Evolutionary conservation across 768 basidiomycete genomes (phyloP).

Genomic region (Dentipellis sp.): DNA sequence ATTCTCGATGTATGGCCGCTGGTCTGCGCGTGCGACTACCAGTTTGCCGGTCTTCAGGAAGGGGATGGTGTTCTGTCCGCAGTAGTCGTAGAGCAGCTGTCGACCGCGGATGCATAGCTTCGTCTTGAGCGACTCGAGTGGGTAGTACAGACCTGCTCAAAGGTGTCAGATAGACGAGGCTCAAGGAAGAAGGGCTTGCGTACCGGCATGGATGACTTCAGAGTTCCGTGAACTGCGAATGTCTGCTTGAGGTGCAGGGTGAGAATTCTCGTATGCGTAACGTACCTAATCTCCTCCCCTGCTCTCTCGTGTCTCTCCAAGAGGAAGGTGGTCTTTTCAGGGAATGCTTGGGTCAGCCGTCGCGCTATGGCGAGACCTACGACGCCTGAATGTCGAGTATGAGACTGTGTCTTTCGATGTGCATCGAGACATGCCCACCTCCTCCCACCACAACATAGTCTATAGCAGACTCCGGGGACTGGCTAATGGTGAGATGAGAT

Average conservation of each 20-base stretch:
- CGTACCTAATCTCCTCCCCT: slow-evolving; percentile 83
- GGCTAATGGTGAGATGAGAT: not conserved
- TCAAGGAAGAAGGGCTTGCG: slow-evolving; percentile 1
- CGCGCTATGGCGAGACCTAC: slow-evolving; percentile 84
- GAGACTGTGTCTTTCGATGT: not conserved
- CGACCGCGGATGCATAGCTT: slow-evolving; percentile 80
- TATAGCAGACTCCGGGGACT: slow-evolving; percentile 62
- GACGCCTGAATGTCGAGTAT: slow-evolving; percentile 39
- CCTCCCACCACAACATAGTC: slow-evolving; percentile 88
- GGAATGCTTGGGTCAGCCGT: slow-evolving; percentile 54
- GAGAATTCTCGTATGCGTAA: not conserved
- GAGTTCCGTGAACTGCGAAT: slow-evolving; percentile 76
- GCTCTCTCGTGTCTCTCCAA: slow-evolving; percentile 67
- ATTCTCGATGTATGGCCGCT: slow-evolving; percentile 59
- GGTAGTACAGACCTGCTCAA: slow-evolving; percentile 71
- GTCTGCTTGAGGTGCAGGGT: not conserved
- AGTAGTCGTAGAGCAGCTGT: slow-evolving; percentile 73
- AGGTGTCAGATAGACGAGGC: not conserved
- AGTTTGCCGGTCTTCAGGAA: slow-evolving; percentile 79
- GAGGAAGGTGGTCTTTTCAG: slow-evolving; percentile 63
- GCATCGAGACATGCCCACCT: slow-evolving; percentile 33
- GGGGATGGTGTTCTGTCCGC: slow-evolving; percentile 52
- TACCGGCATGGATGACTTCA: slow-evolving; percentile 90
- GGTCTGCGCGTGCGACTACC: slow-evolving; percentile 66
- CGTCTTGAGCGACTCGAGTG: slow-evolving; percentile 75